Evolutionary conservation across 2,329 filamentous ascomycete species (phyloP), one percentile per base, ranked within the genome.

Genomic region (Colletotrichum coccodes): DNA sequence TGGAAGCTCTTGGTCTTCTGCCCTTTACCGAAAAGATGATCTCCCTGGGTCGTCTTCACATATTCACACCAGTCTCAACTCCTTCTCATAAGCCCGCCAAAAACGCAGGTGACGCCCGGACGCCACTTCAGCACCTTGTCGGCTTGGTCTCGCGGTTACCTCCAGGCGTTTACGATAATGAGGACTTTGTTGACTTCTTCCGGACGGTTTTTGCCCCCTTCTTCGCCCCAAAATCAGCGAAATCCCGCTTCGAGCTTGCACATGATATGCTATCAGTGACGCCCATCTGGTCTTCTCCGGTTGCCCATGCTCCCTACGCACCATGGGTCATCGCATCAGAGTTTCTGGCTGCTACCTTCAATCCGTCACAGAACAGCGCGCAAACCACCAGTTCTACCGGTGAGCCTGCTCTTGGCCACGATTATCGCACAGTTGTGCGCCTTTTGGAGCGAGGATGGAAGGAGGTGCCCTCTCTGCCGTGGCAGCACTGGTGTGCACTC

Each of bases 361-460:
- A 82, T 32, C 76, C 89, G 21, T 70, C 71, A 34, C 76, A 82
- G 76, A 72, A 72, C 63, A 83, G 77, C 71, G 70, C 76, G 60
- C 79, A 78, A 38, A 80, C 78, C 21, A 81, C 76, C 56, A 80
- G 78, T 72, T 85, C 80, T 16, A 74, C 73, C 9, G 77, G 73
- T 36, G 82, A 85, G 9, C 79, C 84, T 66, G 82, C 88, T 40
- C 77, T 91, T 61, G 89, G 91, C 16, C 88, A 89, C 12, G 90
- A 94, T 64, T 94, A 93, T 71, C 90, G 92, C 9, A 89, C 92
- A 59, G 81, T 92, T 28, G 85, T 91, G 18, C 90, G 87, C 21
- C 86, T 97, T 38, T 83, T 97, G 3, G 86, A 91, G 73, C 81
- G 85, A 72, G 90, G 92, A 21, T 76, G 92, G 54, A 78, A 79